A percentile compares a stretch with the other conserved stretches of the same genome.
Evolutionary conservation across 1,139 yeast species (phyloP).

Genomic region (Sugiyamaella japonica): DNA sequence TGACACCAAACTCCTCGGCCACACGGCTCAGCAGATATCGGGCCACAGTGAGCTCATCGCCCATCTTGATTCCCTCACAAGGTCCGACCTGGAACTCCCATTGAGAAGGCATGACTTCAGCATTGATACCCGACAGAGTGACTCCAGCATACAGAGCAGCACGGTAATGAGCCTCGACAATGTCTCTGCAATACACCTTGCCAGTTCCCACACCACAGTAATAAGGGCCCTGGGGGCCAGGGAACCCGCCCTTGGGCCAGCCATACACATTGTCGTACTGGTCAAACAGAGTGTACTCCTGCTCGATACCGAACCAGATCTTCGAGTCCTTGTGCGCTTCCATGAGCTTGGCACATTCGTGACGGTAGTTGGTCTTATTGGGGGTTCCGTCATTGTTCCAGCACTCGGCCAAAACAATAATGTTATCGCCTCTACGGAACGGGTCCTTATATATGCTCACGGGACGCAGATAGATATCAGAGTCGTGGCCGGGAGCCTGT

Average conservation of each 20-base stretch:
- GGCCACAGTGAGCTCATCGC: slow-evolving; percentile 96
- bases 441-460: slow-evolving; percentile 95
- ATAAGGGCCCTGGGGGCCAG: slow-evolving; percentile 99
- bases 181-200: slow-evolving; percentile 96
- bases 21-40: slow-evolving; percentile 90
- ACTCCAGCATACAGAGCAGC: slow-evolving; percentile 95
- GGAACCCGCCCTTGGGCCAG: slow-evolving; percentile 99
- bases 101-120: slow-evolving; percentile 99
- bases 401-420: slow-evolving; percentile 92
- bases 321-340: slow-evolving; percentile 82
- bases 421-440: slow-evolving; percentile 96
- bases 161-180: slow-evolving; percentile 98
- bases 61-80: slow-evolving; percentile 92
- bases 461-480: slow-evolving; percentile 93
- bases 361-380: slow-evolving; percentile 97
- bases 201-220: slow-evolving; percentile 99
- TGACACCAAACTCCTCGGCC: slow-evolving; percentile 98
- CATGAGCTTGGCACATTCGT: slow-evolving; percentile 95
- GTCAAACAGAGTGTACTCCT: slow-evolving; percentile 96
- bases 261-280: slow-evolving; percentile 88
- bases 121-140: slow-evolving; percentile 91
- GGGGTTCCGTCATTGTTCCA: slow-evolving; percentile 99
- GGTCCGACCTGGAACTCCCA: slow-evolving; percentile 99
- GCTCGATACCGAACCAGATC: slow-evolving; percentile 98
- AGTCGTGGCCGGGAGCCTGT: slow-evolving; percentile 98